Percentiles rank a stretch among this genome's conserved stretches.
Evolutionary conservation across 768 basidiomycete species (phyloP).

Genomic region (Lentinus tigrinus): DNA sequence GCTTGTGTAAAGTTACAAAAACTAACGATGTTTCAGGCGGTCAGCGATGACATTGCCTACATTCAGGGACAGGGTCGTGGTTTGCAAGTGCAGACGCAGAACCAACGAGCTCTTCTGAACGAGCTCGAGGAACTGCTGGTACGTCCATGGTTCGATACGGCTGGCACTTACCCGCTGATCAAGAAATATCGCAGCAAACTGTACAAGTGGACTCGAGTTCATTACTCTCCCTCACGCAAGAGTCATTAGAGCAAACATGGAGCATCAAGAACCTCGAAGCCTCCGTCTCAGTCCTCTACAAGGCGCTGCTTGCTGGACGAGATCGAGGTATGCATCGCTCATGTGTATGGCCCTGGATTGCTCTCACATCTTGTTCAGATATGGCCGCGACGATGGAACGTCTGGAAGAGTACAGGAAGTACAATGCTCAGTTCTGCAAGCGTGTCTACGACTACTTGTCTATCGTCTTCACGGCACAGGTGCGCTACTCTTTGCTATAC

Average conservation of each 20-base stretch:
- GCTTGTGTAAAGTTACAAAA: neutral
- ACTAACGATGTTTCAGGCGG: slow-evolving; percentile 54
- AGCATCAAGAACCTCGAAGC: slow-evolving; percentile 80
- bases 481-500: slow-evolving; percentile 28
- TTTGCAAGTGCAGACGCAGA: slow-evolving; percentile 95
- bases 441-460: slow-evolving; percentile 85
- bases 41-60: slow-evolving; percentile 90
- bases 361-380: slow-evolving; percentile 43
- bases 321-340: slow-evolving; percentile 65
- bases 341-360: neutral
- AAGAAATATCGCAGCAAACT: slow-evolving; percentile 61
- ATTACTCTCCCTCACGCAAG: slow-evolving; percentile 78
- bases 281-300: slow-evolving; percentile 88
- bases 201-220: slow-evolving; percentile 86
- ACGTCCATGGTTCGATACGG: neutral
- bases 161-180: neutral
- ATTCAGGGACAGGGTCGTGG: slow-evolving; percentile 98
- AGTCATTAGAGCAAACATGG: slow-evolving; percentile 76
- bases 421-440: slow-evolving; percentile 92
- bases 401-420: slow-evolving; percentile 84
- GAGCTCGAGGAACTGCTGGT: slow-evolving; percentile 90
- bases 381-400: slow-evolving; percentile 98
- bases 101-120: slow-evolving; percentile 79
- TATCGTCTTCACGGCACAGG: slow-evolving; percentile 92
- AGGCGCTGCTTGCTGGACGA: slow-evolving; percentile 84